Percentiles rank a stretch among this genome's conserved stretches.
These are phyloP conservation scores for Wallacemonas sp. DNA, from an alignment of 208 protist species.

Conservation along the genomic window DNA sequence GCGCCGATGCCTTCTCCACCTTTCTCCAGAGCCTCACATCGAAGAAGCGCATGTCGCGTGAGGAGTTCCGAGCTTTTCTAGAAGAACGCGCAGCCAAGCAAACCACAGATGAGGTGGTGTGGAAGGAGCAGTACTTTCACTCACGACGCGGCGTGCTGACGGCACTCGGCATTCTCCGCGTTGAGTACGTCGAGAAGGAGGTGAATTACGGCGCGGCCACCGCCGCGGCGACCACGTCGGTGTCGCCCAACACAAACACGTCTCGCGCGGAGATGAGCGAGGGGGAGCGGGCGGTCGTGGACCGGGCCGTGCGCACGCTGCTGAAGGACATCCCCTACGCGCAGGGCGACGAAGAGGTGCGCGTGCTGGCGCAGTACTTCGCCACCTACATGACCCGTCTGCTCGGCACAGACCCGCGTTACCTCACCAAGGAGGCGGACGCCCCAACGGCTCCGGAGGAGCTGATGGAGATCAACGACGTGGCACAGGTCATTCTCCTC, in stretches of 20 bases:
- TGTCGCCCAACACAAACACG: conserved; percentile 4
- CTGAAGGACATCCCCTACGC: conserved; percentile 2
- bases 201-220: conserved; percentile 21
- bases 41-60: conserved; percentile 1
- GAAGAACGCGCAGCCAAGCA: neutral
- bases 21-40: neutral
- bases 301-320: conserved; percentile 9
- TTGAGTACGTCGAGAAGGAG: conserved; percentile 52
- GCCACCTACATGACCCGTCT: conserved; percentile 18
- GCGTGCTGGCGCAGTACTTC: conserved; percentile 6
- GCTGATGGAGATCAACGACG: conserved; percentile 14
- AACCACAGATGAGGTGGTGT: conserved; percentile 28
- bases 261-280: neutral
- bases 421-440: conserved; percentile 13
- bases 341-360: conserved; percentile 4
- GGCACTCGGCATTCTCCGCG: conserved; percentile 58
- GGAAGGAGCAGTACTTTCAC: conserved; percentile 66
- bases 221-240: neutral
- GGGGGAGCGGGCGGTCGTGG: neutral
- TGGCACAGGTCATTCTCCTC: conserved; percentile 84
- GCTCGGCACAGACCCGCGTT: conserved; percentile 16
- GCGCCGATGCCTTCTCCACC: neutral
- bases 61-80: conserved; percentile 3
- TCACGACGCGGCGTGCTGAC: conserved; percentile 36
- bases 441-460: conserved; percentile 1